A percentile compares a stretch with the other conserved stretches of the same genome.
These are phyloP conservation scores for Phialophora chinensis DNA, from an alignment of 2,329 filamentous ascomycete genomes.

Conservation along the genomic window DNA sequence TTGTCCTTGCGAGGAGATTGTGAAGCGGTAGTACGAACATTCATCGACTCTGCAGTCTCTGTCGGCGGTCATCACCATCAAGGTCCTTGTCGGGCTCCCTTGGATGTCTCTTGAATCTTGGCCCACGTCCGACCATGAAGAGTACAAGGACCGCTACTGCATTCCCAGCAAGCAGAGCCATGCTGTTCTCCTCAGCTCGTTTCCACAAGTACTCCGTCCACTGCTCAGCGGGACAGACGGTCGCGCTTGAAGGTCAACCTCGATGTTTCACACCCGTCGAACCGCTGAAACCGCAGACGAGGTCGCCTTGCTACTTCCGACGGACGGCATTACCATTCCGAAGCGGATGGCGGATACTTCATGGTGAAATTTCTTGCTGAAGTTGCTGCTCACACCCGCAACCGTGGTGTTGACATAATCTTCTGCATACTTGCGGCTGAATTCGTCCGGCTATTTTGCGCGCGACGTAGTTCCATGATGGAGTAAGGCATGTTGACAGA, in stretches of 20 bases:
- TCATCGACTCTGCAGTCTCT: neutral
- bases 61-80: neutral
- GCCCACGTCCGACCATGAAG: neutral
- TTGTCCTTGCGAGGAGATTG: neutral
- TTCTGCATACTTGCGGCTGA: neutral
- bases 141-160: neutral
- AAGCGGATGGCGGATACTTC: neutral
- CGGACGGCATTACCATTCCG: neutral
- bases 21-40: neutral
- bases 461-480: neutral
- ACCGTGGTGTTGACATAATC: constrained; percentile 13
- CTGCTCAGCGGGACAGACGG: too few species aligned
- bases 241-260: neutral
- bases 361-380: neutral
- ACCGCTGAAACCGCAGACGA: neutral
- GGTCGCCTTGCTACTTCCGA: neutral
- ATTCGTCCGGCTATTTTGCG: neutral
- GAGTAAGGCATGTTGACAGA: constrained; percentile 11
- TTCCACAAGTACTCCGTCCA: neutral
- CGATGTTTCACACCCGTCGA: neutral
- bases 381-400: neutral
- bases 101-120: neutral
- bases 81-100: neutral
- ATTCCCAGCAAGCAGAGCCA: neutral
- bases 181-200: neutral